Evolutionary conservation across 768 basidiomycete genomes (phyloP).

Genomic region (Vishniacozyma victoriae): DNA sequence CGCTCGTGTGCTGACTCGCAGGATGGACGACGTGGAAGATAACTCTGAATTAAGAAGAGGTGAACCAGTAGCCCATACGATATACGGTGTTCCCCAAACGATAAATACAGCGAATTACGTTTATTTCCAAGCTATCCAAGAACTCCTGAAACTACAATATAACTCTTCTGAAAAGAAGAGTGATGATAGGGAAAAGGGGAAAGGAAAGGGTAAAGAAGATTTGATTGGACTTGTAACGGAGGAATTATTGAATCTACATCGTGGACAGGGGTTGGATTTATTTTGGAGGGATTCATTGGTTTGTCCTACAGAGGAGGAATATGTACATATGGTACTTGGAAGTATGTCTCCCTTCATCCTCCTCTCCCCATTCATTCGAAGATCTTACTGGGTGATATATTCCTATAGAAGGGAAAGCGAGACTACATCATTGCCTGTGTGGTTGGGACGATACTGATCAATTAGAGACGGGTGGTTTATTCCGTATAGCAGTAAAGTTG

Average conservation of each 20-base stretch:
- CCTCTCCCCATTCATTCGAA: not conserved
- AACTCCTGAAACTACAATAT: slow-evolving; percentile 69
- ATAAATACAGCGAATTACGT: slow-evolving; percentile 97
- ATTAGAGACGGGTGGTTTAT: slow-evolving; percentile 90
- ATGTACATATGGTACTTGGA: slow-evolving; percentile 91
- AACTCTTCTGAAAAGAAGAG: slow-evolving; percentile 4
- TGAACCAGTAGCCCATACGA: slow-evolving; percentile 88
- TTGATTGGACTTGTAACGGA: slow-evolving; percentile 70
- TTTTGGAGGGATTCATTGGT: slow-evolving; percentile 86
- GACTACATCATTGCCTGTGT: not conserved
- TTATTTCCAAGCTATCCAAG: slow-evolving; percentile 87
- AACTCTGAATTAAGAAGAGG: slow-evolving; percentile 81
- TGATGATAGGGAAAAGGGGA: slow-evolving; percentile 2
- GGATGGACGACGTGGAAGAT: slow-evolving; percentile 92
- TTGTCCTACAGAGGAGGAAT: slow-evolving; percentile 92
- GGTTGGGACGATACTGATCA: not conserved
- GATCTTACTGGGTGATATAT: not conserved
- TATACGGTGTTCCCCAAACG: slow-evolving; percentile 92
- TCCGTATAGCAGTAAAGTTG: slow-evolving; percentile 84
- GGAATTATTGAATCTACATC: slow-evolving; percentile 78
- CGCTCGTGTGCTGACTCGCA: slow-evolving; percentile 48
- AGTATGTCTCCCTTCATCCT: slow-evolving; percentile 55
- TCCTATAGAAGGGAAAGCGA: not conserved
- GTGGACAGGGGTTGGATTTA: slow-evolving; percentile 90
- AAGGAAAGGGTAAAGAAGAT: slow-evolving; percentile 44